A percentile compares a stretch with the other conserved stretches of the same genome.
These are phyloP conservation scores for Schwanniomyces sp. DNA, from an alignment of 805 yeast species.

Conservation along the genomic window DNA sequence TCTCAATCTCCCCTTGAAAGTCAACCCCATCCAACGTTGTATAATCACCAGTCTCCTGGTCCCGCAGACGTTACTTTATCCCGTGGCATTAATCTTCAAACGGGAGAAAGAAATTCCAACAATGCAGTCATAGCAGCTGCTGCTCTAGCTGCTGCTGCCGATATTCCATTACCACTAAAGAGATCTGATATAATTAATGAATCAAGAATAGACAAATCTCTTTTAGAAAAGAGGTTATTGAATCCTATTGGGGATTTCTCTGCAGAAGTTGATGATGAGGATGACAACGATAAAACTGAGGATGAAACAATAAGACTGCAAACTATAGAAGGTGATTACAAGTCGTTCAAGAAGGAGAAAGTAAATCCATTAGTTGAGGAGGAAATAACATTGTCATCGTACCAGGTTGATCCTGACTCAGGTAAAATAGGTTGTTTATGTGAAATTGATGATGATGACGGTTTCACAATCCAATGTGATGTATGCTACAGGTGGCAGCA, in stretches of 20 bases:
- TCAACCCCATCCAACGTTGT: neutral
- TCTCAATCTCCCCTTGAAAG: constrained; percentile 14
- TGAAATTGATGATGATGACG: constrained; percentile 84
- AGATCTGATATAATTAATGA: neutral
- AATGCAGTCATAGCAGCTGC: constrained; percentile 79
- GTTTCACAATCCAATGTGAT: constrained; percentile 93
- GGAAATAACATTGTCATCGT: constrained; percentile 30
- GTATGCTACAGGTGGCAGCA: constrained; percentile 94
- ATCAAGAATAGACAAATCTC: constrained; percentile 1
- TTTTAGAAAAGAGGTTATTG: neutral
- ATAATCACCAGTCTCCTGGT: constrained; percentile 35
- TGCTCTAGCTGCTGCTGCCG: constrained; percentile 81
- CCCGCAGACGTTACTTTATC: constrained; percentile 46
- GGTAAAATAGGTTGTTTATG: constrained; percentile 91
- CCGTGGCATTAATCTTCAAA: constrained; percentile 35
- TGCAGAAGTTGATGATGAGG: constrained; percentile 16
- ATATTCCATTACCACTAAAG: constrained; percentile 61
- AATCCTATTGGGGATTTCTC: constrained; percentile 5
- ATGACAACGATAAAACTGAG: constrained; percentile 26
- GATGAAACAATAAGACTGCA: constrained; percentile 15
- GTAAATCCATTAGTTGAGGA: neutral
- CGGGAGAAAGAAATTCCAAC: constrained; percentile 32
- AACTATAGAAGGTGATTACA: neutral
- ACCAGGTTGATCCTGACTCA: constrained; percentile 75
- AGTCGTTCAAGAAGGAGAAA: neutral